Conservation (phyloP, 345 rosid genomes). For the Linum usitatissimum region DNA sequence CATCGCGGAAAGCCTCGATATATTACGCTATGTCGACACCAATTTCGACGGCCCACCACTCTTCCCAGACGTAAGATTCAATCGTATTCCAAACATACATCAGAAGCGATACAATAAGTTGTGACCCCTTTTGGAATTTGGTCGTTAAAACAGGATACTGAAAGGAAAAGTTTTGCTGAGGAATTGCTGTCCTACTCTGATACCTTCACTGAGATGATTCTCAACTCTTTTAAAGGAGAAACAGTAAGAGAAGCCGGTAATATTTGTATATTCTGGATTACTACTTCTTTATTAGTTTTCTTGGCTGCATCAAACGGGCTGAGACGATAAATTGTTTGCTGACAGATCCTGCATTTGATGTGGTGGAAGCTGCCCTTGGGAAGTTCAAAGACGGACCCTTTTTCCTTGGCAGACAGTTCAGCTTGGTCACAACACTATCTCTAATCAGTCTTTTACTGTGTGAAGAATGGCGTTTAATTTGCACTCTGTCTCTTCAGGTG, state of each 20-base stretch:
- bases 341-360: not conserved
- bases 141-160: not conserved
- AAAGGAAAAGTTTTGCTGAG: not conserved
- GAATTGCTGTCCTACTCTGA: constrained; percentile 1
- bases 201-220: not conserved
- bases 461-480: not conserved
- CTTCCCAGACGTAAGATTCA: not conserved
- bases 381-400: not conserved
- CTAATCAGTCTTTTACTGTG: no score
- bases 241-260: not conserved
- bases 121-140: no score
- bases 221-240: not conserved
- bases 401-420: not conserved
- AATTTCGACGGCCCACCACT: constrained; percentile 8
- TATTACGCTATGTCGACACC: constrained; percentile 1
- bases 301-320: no score
- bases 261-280: no score
- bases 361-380: not conserved
- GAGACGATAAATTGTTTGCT: no score
- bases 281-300: no score
- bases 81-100: not conserved
- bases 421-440: not conserved
- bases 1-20: not conserved
- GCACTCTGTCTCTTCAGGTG: not conserved
- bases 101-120: no score